A percentile compares a stretch with the other conserved stretches of the same genome.
phyloP scores from a whole-genome alignment of 2,329 filamentous ascomycete species.

The Trichoderma guizhouense region DNA sequence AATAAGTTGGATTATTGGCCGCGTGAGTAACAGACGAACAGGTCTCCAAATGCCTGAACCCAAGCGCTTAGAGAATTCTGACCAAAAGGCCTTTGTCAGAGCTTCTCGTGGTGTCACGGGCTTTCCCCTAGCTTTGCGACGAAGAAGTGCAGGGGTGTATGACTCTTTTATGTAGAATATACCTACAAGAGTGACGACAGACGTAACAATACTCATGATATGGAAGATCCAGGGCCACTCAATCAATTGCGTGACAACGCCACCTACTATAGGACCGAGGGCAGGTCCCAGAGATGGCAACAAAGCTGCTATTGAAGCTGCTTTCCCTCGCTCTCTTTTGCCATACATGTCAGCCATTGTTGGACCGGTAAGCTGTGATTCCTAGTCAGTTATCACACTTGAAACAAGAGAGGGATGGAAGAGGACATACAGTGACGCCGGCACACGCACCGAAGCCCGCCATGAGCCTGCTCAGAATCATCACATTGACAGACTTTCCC shows the following conservation, averaged over 20 bases:
- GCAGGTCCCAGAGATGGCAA: conserved; percentile 55
- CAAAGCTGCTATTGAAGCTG: conserved; percentile 32
- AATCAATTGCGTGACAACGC: conserved; percentile 59
- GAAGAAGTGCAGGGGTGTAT: neutral
- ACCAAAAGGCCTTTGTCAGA: neutral
- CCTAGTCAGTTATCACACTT: neutral
- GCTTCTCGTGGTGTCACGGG: neutral
- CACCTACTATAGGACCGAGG: conserved; percentile 64
- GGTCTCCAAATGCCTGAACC: neutral
- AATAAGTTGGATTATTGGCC: conserved; percentile 47
- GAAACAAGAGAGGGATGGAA: neutral
- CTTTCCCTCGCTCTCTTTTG: conserved; percentile 35
- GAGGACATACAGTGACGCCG: neutral
- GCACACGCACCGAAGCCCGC: neutral
- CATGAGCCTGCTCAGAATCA: conserved; percentile 31
- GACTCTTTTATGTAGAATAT: neutral
- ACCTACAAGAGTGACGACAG: neutral
- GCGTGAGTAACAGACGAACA: neutral
- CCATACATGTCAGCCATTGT: conserved; percentile 37
- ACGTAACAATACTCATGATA: conserved; percentile 40
- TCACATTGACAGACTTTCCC: conserved; percentile 29
- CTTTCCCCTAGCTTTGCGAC: neutral
- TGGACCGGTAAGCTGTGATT: conserved; percentile 31
- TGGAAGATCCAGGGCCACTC: conserved; percentile 71
- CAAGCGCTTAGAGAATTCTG: neutral